These are phyloP conservation scores for Elongisporangium senticosum DNA, from an alignment of 352 stramenopile species.

Conservation along the genomic window DNA sequence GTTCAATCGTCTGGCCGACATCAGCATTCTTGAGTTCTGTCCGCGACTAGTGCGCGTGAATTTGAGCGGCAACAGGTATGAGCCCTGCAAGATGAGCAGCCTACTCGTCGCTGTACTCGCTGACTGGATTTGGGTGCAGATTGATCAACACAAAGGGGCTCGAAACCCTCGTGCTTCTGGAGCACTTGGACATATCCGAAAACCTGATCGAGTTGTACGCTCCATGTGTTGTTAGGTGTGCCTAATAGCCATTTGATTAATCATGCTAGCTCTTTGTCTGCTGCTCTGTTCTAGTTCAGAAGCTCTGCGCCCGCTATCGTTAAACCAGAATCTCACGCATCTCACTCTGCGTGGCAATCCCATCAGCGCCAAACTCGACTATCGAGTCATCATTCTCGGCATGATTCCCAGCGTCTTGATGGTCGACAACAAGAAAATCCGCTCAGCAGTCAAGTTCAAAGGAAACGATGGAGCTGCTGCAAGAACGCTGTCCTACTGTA, in stretches of 20 bases:
- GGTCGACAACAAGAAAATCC: constrained; percentile 75
- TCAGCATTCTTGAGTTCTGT: constrained; percentile 62
- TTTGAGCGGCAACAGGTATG: constrained; percentile 63
- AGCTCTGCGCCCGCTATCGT: constrained; percentile 47
- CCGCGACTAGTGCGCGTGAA: constrained; percentile 52
- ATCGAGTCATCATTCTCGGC: constrained; percentile 60
- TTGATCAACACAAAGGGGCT: constrained; percentile 56
- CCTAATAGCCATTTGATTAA: neutral
- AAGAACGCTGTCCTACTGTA: constrained; percentile 77
- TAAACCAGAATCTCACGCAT: constrained; percentile 69
- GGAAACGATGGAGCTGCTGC: constrained; percentile 18
- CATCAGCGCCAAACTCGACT: constrained; percentile 52
- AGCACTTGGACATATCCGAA: constrained; percentile 63
- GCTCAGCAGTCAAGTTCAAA: constrained; percentile 38
- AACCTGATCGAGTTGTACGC: constrained; percentile 75
- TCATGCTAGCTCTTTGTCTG: neutral
- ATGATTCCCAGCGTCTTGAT: constrained; percentile 72
- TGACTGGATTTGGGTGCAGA: constrained; percentile 11
- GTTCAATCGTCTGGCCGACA: constrained; percentile 61
- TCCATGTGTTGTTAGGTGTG: neutral
- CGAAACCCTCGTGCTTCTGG: constrained; percentile 55
- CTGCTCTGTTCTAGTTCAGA: constrained; percentile 31
- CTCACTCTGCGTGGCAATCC: constrained; percentile 63
- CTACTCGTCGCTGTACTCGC: neutral
- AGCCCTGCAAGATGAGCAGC: neutral